Percentiles rank a stretch among this genome's conserved stretches.
Evolutionary conservation across 148 eudicot genomes (phyloP).

Genomic region (Rhododendron ovatum): DNA sequence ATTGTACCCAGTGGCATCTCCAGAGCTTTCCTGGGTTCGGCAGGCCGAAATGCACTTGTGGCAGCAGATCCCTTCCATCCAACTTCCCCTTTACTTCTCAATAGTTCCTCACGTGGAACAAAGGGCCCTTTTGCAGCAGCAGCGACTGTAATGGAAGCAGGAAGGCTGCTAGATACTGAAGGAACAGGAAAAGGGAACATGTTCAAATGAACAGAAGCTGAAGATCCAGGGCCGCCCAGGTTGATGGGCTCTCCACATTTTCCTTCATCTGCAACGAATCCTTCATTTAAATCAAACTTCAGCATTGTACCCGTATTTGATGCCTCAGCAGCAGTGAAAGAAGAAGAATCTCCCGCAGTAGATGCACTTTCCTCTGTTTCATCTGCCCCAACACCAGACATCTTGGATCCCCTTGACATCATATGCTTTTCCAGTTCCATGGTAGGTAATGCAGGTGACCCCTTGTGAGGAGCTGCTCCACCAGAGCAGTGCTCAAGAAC

Average conservation of each 20-base stretch:
- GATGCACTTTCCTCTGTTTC: constrained; percentile 17
- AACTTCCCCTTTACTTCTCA: constrained; percentile 56
- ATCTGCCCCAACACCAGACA: constrained; percentile 25
- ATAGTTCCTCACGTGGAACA: constrained; percentile 60
- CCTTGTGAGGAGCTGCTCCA: constrained; percentile 4
- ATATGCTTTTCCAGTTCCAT: constrained; percentile 14
- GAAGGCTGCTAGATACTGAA: constrained; percentile 24
- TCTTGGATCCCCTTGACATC: constrained; percentile 21
- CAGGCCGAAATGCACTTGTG: constrained; percentile 93
- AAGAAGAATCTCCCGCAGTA: constrained; percentile 16
- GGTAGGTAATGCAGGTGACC: constrained; percentile 7
- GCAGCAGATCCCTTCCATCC: constrained; percentile 97
- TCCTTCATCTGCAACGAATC: constrained; percentile 55
- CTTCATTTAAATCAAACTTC: constrained; percentile 73
- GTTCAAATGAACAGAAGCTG: constrained; percentile 26
- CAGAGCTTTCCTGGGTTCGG: constrained; percentile 65
- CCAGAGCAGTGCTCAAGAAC: neutral
- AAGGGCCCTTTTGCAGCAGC: constrained; percentile 77
- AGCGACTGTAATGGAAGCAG: constrained; percentile 56
- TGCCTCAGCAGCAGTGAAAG: constrained; percentile 20
- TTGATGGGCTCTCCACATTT: constrained; percentile 37
- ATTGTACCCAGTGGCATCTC: constrained; percentile 34
- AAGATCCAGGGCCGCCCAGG: constrained; percentile 18
- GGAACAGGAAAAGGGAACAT: constrained; percentile 28
- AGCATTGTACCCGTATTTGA: constrained; percentile 36